Evolutionary conservation across 305 asterid genomes (phyloP), one percentile per base, ranked within the genome.

Genomic region (Ilex paraguariensis): DNA sequence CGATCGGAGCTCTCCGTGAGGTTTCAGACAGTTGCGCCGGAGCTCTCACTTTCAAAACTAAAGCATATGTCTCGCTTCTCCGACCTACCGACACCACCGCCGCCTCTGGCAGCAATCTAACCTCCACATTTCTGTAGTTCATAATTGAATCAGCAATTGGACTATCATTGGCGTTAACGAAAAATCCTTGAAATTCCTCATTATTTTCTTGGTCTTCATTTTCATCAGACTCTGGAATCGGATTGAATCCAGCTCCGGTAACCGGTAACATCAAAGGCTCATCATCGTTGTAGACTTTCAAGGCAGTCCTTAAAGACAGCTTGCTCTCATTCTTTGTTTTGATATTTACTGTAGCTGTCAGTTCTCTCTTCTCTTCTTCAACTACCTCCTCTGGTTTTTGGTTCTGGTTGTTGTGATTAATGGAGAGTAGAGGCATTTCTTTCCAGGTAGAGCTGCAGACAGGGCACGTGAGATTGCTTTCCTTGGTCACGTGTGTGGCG

Each of bases 261-360:
- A 84, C 81, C 0, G 95, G 91, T 9, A 96, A 90, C 21, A 85
- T 77, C 28, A 93, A 72, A 0, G 99, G 95, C 75, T 93, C 99
- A n/a, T 93, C 99, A 49, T 93, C 99, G 48, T 93, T 84, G 45
- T 93, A 93, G 13, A 90, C 95, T 74, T 88, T 93, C 57, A 87
- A 61, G 30, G 72, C 63, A 15, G 67, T 56, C 54, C 75, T 71
- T 14, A 14, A 9, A 14, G 14, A 50, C n/a, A 13, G 56, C 31
- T 52, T n/a, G 11, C 4, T 17, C 7, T 17, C 11, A 14, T 4
- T 14, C 56, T 52, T 52, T 6, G 56, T 52, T 52, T 5, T 52
- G 56, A 16, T 16, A 14, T 14, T 14, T 14, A 4, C 4, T 52
- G 21, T 52, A 7, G 56, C 7, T 4, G 30, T 13, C 11, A 11